These are phyloP conservation scores for Apiospora koreana DNA, from an alignment of 2,329 filamentous ascomycete species.

Conservation along the genomic window DNA sequence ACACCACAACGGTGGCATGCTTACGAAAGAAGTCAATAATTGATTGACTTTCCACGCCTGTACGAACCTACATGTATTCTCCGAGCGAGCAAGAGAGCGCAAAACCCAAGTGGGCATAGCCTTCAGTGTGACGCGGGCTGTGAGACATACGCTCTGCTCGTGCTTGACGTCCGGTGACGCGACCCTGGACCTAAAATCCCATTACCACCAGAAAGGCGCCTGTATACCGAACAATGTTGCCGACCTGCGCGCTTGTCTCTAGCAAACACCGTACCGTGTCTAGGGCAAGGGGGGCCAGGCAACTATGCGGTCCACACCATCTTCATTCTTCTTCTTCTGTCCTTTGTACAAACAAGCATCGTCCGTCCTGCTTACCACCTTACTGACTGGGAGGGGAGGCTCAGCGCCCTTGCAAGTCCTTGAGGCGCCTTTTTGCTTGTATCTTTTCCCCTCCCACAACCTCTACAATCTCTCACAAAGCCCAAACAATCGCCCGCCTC, in stretches of 20 bases:
- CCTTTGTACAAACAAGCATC: not conserved
- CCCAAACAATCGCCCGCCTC: not conserved
- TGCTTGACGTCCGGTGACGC: constrained; percentile 2
- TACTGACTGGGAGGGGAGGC: not conserved
- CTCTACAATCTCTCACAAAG: not conserved
- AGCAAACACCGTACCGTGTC: not conserved
- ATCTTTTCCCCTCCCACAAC: not conserved
- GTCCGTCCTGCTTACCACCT: not conserved
- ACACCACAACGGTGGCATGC: not conserved
- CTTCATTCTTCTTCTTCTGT: not conserved
- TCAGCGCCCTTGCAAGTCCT: constrained; percentile 7
- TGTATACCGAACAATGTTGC: constrained; percentile 2
- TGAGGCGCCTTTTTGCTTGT: not conserved
- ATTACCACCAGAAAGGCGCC: not conserved
- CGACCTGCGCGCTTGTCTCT: not conserved
- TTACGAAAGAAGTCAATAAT: not conserved
- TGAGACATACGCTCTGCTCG: not conserved
- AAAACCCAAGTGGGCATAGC: not conserved
- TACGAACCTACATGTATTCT: not conserved
- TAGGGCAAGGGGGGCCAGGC: not conserved
- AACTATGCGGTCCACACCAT: not conserved
- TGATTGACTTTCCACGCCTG: not conserved
- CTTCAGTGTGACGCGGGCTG: constrained; percentile 2
- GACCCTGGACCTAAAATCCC: constrained; percentile 3
- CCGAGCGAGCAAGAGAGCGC: not conserved